These are phyloP conservation scores for Phytophthora brassicae DNA, from an alignment of 352 stramenopile genomes.

Conservation along the genomic window DNA sequence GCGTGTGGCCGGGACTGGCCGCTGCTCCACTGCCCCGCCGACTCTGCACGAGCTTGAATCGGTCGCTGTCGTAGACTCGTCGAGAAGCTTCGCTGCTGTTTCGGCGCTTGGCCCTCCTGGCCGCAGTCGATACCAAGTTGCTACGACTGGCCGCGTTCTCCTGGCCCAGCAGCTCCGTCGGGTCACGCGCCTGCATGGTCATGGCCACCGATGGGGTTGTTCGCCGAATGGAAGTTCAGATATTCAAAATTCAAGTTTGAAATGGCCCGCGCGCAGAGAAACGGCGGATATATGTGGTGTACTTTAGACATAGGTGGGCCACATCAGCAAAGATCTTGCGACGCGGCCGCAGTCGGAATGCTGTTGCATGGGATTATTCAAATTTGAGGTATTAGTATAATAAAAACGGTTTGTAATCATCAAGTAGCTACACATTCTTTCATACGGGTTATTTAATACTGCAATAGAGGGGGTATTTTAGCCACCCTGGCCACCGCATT, in stretches of 20 bases:
- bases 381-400: too few relatives aligned
- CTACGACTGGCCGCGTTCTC: conserved; percentile 24
- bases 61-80: conserved; percentile 35
- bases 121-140: neutral
- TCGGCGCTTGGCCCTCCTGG: conserved; percentile 15
- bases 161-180: conserved; percentile 25
- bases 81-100: conserved; percentile 22
- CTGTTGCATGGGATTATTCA: too few relatives aligned
- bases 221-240: conserved; percentile 29
- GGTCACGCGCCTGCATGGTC: conserved; percentile 37
- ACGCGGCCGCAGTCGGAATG: too few relatives aligned
- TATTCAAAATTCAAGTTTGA: conserved; percentile 49
- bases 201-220: conserved; percentile 17
- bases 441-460: neutral
- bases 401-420: too few relatives aligned
- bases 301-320: neutral
- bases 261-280: conserved; percentile 16
- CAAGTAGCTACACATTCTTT: neutral
- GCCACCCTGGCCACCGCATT: conserved; percentile 11
- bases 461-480: neutral
- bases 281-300: neutral
- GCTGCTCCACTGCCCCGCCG: conserved; percentile 22
- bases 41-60: conserved; percentile 43
- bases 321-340: neutral
- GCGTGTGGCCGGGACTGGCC: conserved; percentile 7